These are phyloP conservation scores for Cercospora citrullina DNA, from an alignment of 2,329 filamentous ascomycete species.

Conservation along the genomic window DNA sequence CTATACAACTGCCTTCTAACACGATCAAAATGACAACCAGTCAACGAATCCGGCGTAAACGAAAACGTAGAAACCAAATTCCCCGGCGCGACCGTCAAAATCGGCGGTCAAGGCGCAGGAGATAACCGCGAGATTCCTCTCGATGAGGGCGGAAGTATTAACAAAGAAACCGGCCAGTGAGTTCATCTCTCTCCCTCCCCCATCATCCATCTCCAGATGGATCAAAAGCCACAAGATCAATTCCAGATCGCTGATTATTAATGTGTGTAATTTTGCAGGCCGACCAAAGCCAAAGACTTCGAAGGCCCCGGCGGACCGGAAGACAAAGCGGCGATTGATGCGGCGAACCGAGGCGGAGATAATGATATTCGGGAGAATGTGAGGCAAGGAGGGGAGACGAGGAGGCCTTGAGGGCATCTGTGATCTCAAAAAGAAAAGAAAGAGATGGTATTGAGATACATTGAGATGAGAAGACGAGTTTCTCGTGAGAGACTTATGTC, in stretches of 20 bases:
- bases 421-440: not conserved
- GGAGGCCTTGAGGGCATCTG: constrained; percentile 17
- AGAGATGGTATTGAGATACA: too few species aligned
- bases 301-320: constrained; percentile 53
- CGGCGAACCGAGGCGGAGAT: constrained; percentile 43
- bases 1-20: too few species aligned
- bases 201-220: too few species aligned
- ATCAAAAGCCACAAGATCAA: too few species aligned
- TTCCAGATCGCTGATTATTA: too few species aligned
- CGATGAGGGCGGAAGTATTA: constrained; percentile 48
- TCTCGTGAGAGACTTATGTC: too few species aligned
- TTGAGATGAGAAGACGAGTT: too few species aligned
- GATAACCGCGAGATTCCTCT: constrained; percentile 52
- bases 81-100: constrained; percentile 47
- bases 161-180: constrained; percentile 44
- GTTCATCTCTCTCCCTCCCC: too few species aligned
- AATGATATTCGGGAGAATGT: constrained; percentile 46
- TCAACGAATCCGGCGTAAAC: constrained; percentile 51
- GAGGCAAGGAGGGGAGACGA: constrained; percentile 39
- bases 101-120: constrained; percentile 48
- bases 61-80: constrained; percentile 44
- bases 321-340: constrained; percentile 43
- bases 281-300: constrained; percentile 51
- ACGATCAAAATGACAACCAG: constrained; percentile 26
- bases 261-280: too few species aligned